Evolutionary conservation across 768 basidiomycete genomes (phyloP), one percentile per base, ranked within the genome.

Genomic region (Auriscalpium orientale): DNA sequence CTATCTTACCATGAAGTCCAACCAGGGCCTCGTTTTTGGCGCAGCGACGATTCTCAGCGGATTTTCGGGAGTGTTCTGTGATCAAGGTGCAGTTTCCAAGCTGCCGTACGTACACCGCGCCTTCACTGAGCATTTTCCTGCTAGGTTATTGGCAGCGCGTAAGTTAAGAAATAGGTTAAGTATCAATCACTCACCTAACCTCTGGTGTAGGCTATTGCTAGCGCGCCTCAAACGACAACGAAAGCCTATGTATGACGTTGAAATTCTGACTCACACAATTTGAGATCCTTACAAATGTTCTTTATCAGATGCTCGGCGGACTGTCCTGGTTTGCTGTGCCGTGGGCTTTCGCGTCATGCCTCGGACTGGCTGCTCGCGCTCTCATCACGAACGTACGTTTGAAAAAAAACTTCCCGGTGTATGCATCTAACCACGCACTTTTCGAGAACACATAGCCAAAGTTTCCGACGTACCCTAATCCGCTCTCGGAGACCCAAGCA

Each of bases 321-420:
- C 64, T 82, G 35, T 80, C 80, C 1, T 82, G 81, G 81, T 78
- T 79, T 51, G 74, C 77, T 4, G 75, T 79, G n/a, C 79, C 79
- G 12, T 79, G 77, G 63, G 75, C 72, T 0, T 78, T 80, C 56
- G 78, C 73, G 8, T 76, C 77, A 4, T 74, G 74, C 46, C 68
- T 79, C 51, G 78, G 78, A 20, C 62, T 79, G n/a, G 68, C 74
- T 49, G 74, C 74, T 0, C 64, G 69, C 46, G 76, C 68, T 11
- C 62, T 74, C 46, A 61, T 66, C 48, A 62, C 66, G 38, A 63
- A 74, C 55, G 68, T 70, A 52, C 52, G 66, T 62, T 22, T 15
- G 3, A 33, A 43, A 1, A 43, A 1, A 7, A 7, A 2, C 10
- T 37, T 15, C 18, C 1, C 10, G 8, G 55, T 9, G 34, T 44